These are phyloP conservation scores for Mycena alexandri DNA, from an alignment of 768 basidiomycete genomes.

Conservation along the genomic window DNA sequence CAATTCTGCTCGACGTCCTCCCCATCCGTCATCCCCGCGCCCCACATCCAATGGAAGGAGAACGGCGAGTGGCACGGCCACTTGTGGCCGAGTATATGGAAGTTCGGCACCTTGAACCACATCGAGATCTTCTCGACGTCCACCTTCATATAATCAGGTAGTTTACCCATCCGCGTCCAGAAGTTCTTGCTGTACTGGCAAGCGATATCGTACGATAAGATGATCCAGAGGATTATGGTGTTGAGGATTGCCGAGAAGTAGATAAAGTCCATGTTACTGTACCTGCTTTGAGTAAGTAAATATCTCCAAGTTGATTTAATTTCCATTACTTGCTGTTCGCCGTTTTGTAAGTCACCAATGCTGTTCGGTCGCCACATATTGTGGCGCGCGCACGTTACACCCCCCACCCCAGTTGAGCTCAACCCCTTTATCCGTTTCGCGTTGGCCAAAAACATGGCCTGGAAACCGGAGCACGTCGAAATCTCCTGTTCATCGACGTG, in stretches of 20 bases:
- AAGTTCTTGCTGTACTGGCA: too few species aligned
- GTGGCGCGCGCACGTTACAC: constrained; percentile 27
- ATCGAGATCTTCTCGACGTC: not conserved
- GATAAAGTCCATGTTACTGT: constrained; percentile 1
- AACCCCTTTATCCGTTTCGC: constrained; percentile 22
- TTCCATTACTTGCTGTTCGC: not conserved
- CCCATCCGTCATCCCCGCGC: too few species aligned
- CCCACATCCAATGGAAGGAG: too few species aligned
- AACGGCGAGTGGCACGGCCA: too few species aligned
- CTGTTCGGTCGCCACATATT: constrained; percentile 30
- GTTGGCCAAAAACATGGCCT: constrained; percentile 7
- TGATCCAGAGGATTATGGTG: not conserved
- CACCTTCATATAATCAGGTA: not conserved
- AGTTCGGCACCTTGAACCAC: constrained; percentile 6
- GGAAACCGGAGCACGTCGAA: too few species aligned
- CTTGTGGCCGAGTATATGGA: not conserved
- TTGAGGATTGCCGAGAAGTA: not conserved
- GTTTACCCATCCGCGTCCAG: not conserved
- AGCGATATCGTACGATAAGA: not conserved
- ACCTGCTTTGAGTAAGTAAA: not conserved
- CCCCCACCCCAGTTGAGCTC: constrained; percentile 17
- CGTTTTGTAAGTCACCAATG: constrained; percentile 38
- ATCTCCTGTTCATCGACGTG: constrained; percentile 16
- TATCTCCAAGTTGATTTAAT: not conserved
- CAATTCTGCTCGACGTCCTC: too few species aligned